Evolutionary conservation across 345 rosid species (phyloP).

Genomic region (Salix brachista): DNA sequence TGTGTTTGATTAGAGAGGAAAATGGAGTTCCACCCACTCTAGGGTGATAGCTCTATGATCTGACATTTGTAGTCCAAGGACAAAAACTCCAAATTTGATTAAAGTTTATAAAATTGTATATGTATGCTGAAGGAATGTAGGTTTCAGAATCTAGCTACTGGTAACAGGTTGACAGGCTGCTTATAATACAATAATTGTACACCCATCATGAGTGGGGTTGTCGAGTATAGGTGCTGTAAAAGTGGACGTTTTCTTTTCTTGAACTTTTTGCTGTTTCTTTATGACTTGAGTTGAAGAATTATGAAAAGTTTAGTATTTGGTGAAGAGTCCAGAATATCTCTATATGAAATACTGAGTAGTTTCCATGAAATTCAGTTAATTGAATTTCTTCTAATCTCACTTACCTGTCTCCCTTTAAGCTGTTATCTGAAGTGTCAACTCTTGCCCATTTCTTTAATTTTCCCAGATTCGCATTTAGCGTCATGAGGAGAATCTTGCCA

Average conservation of each 20-base stretch:
- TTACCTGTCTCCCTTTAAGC: not conserved
- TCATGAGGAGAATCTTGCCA: conserved; percentile 79
- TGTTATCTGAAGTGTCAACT: not conserved
- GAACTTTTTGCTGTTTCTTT: not conserved
- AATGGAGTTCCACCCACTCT: not conserved
- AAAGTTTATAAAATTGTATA: not conserved
- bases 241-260: not conserved
- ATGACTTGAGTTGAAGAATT: not conserved
- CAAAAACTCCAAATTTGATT: not conserved
- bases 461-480: conserved; percentile 56
- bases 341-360: no score
- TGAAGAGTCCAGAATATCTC: not conserved
- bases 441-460: not conserved
- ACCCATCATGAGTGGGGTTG: not conserved
- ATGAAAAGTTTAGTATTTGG: not conserved
- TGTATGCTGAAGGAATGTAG: not conserved
- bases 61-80: not conserved
- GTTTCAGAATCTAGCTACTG: not conserved
- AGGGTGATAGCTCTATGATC: not conserved
- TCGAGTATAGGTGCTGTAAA: not conserved
- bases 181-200: not conserved
- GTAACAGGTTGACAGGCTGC: not conserved
- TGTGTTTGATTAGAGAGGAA: not conserved
- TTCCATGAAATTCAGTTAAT: not conserved
- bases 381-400: not conserved